Evolutionary conservation across 2,329 filamentous ascomycete genomes (phyloP), one percentile per base, ranked within the genome.

Genomic region (Metarhizium anisopliae): DNA sequence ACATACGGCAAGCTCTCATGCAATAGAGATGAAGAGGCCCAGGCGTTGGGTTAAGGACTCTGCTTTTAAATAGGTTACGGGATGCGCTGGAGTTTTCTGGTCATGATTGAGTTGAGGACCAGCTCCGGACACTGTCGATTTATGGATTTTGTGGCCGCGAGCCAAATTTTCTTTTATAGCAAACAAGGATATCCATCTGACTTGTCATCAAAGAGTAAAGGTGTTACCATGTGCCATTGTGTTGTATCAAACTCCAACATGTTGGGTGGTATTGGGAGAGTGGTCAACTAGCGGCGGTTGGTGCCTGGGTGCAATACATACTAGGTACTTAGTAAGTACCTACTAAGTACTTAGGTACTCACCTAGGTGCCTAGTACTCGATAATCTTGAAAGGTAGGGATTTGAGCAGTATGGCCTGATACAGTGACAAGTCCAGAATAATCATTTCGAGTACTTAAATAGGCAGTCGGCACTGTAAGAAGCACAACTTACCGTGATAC

Each of bases 81-180:
- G 32, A 29, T 49, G 50, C 43, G 25, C 50, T 49, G 54, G 54
- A 52, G 54, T 56, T 56, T 32, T 42, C 25, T 42, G 56, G 52
- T 55, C 53, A 29, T 56, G 52, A 30, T 47, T 45, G 40, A 52
- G 18, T 35, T 47, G 49, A 35, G 25, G 51, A 20, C 29, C 25
- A 50, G 52, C 2, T 54, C 35, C 43, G 47, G 43, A 18, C 18
- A 42, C 16, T 38, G 16, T 32, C 30, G 25, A 29, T 20, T 25
- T 42, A 25, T 30, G 3, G 51, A 11, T 35, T 20, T 43, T 16
- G 32, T 14, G 45, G 52, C 32, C n/a, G 7, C 16, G 35, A 32
- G 25, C 25, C 32, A 29, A 36, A 36, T 10, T 35, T 47, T 53
- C 52, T 54, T 54, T 50, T 20, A 50, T 54, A 49, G n/a, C 32